Conservation (phyloP, 306 rosid genomes). For the Gastrolobium bilobum region DNA sequence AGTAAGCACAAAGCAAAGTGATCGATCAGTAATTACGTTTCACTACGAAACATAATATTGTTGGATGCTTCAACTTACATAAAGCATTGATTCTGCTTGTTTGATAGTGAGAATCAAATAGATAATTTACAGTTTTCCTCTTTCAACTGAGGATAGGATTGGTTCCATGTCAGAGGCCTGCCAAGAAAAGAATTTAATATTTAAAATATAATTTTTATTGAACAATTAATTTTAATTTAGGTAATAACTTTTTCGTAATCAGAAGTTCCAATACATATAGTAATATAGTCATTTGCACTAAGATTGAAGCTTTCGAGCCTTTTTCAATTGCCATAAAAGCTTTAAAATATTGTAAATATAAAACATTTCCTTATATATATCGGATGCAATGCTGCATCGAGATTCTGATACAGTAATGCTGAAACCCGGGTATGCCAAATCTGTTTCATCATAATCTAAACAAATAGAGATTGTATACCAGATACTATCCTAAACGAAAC, state of each 20-base stretch:
- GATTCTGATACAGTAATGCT: too few relatives aligned
- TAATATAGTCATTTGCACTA: neutral
- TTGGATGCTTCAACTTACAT: conserved; percentile 13
- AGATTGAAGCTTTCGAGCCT: neutral
- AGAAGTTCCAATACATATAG: neutral
- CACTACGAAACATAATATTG: neutral
- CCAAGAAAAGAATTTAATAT: too few relatives aligned
- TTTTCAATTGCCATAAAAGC: neutral
- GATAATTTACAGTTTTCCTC: neutral
- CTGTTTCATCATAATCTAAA: too few relatives aligned
- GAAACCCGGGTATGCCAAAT: too few relatives aligned
- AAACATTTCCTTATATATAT: too few relatives aligned
- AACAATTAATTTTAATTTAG: too few relatives aligned
- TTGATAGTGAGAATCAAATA: neutral
- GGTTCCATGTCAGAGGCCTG: too few relatives aligned
- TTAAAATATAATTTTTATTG: too few relatives aligned
- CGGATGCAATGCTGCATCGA: too few relatives aligned
- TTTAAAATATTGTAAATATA: too few relatives aligned
- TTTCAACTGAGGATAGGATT: neutral
- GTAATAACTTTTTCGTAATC: too few relatives aligned
- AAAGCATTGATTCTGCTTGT: neutral
- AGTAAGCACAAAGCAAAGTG: neutral
- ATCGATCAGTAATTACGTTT: neutral
- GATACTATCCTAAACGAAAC: neutral
- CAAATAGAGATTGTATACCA: neutral